These are phyloP conservation scores for Penicillium sp. DNA, from an alignment of 2,329 filamentous ascomycete species.

Conservation along the genomic window DNA sequence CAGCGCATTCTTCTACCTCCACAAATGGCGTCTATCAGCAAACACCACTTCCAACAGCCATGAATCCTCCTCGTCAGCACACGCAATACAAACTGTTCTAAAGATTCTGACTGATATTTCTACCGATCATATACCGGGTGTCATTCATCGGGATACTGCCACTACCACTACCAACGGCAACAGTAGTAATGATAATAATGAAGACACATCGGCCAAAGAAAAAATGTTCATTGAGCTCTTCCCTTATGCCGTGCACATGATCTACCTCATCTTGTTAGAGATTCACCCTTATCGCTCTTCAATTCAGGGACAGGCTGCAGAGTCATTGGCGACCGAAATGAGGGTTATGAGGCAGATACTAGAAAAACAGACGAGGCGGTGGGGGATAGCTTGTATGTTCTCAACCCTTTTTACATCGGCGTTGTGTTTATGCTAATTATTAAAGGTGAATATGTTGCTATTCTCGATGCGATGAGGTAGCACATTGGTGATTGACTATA, in stretches of 20 bases:
- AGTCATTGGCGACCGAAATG: not conserved
- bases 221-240: not conserved
- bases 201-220: not conserved
- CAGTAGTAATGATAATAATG: not conserved
- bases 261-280: not conserved
- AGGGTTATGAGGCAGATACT: not conserved
- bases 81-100: not conserved
- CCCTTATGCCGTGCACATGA: not conserved
- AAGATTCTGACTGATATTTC: not conserved
- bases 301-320: not conserved
- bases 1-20: not conserved
- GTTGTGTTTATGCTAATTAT: not conserved
- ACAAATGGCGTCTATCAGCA: not conserved
- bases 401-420: not conserved
- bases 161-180: not conserved
- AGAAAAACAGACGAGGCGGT: not conserved
- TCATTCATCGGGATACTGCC: not conserved
- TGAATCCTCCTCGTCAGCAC: not conserved
- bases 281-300: not conserved
- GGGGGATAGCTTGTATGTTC: not conserved
- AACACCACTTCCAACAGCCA: not conserved
- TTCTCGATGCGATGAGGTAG: not conserved
- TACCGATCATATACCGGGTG: not conserved
- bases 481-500: not conserved
- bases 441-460: not conserved